phyloP scores from a whole-genome alignment of 306 rosid species.

The Quercus variabilis region DNA sequence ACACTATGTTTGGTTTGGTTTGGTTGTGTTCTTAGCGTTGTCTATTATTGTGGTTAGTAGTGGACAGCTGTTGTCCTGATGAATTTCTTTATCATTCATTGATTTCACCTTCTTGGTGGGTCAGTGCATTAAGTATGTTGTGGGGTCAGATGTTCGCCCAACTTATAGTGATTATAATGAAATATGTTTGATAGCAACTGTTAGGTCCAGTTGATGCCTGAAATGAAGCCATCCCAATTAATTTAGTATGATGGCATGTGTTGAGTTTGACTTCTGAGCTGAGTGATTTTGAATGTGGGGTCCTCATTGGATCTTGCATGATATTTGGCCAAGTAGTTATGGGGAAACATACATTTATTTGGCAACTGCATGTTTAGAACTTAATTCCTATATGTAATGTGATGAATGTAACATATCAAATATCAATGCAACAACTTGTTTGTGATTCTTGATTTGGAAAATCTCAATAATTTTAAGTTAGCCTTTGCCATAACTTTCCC shows the following conservation, averaged over 20 bases:
- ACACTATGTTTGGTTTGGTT: background rate
- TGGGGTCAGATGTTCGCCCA: background rate
- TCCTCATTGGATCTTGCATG: background rate
- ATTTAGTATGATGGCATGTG: background rate
- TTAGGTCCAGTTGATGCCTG: background rate
- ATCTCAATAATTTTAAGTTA: background rate
- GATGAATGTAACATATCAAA: background rate
- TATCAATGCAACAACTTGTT: no score
- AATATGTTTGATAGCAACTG: background rate
- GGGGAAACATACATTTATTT: background rate
- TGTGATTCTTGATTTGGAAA: background rate
- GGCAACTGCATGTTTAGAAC: background rate
- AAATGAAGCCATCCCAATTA: background rate
- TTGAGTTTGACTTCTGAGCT: background rate
- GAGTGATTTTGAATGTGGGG: background rate
- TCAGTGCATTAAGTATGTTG: background rate
- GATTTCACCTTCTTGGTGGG: background rate
- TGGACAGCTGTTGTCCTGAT: background rate
- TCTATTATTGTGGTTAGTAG: background rate
- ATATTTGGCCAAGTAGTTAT: background rate
- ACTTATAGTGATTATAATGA: background rate
- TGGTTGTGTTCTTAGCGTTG: background rate
- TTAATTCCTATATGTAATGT: background rate
- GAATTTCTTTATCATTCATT: background rate
- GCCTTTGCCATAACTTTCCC: background rate